Conservation (phyloP, 2,329 filamentous ascomycete genomes). For the Meredithiella fracta region DNA sequence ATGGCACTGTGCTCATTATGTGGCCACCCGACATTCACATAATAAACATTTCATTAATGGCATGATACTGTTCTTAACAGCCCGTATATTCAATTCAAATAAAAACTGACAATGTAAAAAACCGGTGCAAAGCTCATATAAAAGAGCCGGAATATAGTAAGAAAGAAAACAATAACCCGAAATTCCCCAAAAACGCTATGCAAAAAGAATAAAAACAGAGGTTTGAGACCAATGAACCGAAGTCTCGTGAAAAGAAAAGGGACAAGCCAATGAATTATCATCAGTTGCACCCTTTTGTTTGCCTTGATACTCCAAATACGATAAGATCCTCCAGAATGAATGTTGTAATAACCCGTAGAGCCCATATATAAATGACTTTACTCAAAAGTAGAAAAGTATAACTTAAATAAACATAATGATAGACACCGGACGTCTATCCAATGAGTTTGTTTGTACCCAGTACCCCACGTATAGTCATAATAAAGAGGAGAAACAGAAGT, state of each 20-base stretch:
- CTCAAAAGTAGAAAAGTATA: neutral
- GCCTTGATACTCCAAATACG: neutral
- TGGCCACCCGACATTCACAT: no score
- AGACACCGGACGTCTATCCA: neutral
- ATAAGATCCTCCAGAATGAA: neutral
- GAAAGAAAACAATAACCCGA: neutral
- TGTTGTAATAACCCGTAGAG: neutral
- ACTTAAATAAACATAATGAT: neutral
- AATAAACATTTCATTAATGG: no score
- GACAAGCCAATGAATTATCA: neutral
- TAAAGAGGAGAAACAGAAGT: conserved; percentile 6
- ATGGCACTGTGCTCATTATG: no score
- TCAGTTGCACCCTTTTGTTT: no score
- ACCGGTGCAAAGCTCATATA: neutral
- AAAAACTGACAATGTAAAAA: neutral
- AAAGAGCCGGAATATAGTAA: neutral
- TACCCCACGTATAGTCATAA: conserved; percentile 8
- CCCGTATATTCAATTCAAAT: neutral
- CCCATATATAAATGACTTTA: neutral
- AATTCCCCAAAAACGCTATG: conserved; percentile 6
- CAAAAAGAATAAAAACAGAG: conserved; percentile 4
- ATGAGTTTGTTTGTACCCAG: conserved; percentile 1
- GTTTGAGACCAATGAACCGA: neutral
- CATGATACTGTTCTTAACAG: conserved; percentile 1
- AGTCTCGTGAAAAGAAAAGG: neutral